Base-by-base conservation (phyloP, 2,329 filamentous ascomycete genomes). In the Lomentospora prolificans region DNA sequence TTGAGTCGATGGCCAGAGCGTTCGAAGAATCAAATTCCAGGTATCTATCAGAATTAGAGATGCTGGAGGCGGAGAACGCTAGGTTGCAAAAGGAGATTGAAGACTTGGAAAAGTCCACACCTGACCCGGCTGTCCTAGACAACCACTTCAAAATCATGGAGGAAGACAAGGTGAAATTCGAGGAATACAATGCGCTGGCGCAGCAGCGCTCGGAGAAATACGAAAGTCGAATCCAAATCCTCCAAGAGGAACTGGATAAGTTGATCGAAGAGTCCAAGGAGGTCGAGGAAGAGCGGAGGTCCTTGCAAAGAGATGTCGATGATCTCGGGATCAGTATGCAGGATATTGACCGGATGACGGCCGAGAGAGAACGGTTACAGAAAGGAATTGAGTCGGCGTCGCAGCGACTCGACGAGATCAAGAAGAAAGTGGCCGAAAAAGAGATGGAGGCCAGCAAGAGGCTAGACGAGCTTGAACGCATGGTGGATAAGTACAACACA, bases 331-430 rank as follows among this genome's bases (percentile, higher is more conserved):
- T 99, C 67, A 95, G 90, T 64, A 95, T 96, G 72, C 88, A 94
- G 72, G 94, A 99, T 79, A 97, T 99, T 66, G 94, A 99, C 78
- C 90, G 94, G 69, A 96, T 99, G 92, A 96, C 90, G 63, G 86
- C 89, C 33, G 94, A 99, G 69, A 85, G 91, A 55, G 94, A 99
- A 65, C 85, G 94, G 50, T 79, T 99, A n/a, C 89, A 95, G 61
- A 91, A 87, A 64, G 88, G 86, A 44, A 86, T 96, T 48, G 90
- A 96, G 63, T 81, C 85, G 2, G 87, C 89, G 0, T 78, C 82
- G 4, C 77, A 81, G 55, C 81, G 89, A 54, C 76, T 96, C 0
- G 91, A 96, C 57, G 94, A 97, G 60, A 81, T 86, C 7, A 95
- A 95, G 73, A 86, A 82, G 61, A 86, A 83, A 61, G 87, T 94